Percentiles rank a stretch among this genome's conserved stretches.
phyloP scores from a whole-genome alignment of 768 basidiomycete species.

The Gautieria morchelliformis region DNA sequence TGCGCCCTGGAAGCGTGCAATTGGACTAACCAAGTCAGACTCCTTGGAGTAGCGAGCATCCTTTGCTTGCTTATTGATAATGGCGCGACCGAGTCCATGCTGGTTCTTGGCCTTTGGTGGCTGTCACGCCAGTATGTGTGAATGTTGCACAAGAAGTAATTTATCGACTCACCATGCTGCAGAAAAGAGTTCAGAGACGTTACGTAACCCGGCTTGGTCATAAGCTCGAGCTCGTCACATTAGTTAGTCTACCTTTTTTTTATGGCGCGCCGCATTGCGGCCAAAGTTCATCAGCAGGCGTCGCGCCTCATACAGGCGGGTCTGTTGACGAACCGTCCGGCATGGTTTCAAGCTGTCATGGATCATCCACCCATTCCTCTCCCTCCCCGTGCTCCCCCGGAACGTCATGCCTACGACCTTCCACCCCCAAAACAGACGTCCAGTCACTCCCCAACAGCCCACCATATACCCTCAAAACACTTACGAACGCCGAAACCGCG shows the following conservation, averaged over 20 bases:
- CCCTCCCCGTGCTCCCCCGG: conserved; percentile 62
- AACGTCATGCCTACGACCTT: conserved; percentile 46
- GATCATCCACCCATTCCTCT: conserved; percentile 83
- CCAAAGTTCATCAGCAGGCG: conserved; percentile 82
- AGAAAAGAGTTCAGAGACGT: no score
- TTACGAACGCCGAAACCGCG: conserved; percentile 17
- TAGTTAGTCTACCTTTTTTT: not conserved
- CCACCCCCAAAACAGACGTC: conserved; percentile 16
- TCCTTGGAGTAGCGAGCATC: conserved; percentile 55
- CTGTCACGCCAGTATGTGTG: not conserved
- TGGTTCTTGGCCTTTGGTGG: conserved; percentile 14
- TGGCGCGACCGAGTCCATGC: conserved; percentile 83
- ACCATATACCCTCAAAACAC: conserved; percentile 12
- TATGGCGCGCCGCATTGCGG: conserved; percentile 76
- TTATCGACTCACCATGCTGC: no score
- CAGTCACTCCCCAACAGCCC: conserved; percentile 10
- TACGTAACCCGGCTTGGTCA: no score
- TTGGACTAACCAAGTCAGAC: conserved; percentile 53
- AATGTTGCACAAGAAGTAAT: no score
- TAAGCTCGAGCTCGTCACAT: no score
- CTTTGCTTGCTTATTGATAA: conserved; percentile 85
- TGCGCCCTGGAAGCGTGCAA: not conserved
- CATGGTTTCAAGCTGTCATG: conserved; percentile 79
- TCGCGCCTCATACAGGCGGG: conserved; percentile 67
- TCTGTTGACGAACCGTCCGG: conserved; percentile 55